These are phyloP conservation scores for Polygonum maritimum DNA, from an alignment of 148 eudicot genomes.

Conservation along the genomic window DNA sequence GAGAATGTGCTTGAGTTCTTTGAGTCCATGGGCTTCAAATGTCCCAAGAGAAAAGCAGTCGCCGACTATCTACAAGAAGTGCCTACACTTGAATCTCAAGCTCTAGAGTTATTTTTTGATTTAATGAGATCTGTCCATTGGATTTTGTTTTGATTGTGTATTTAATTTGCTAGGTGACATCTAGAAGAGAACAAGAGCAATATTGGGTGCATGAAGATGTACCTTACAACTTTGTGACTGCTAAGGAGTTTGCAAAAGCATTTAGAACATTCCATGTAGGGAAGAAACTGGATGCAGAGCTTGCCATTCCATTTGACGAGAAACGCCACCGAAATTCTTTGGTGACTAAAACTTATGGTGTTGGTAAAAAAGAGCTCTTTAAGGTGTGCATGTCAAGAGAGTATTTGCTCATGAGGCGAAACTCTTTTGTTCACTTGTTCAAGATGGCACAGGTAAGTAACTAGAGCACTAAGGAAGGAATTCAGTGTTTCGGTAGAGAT, in stretches of 20 bases:
- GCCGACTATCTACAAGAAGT: conserved; percentile 19
- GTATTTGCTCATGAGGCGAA: conserved; percentile 31
- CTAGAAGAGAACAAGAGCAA: conserved; percentile 37
- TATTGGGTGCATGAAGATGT: conserved; percentile 21
- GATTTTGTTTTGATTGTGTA: not conserved
- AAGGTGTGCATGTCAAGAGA: conserved; percentile 30
- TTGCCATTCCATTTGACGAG: conserved; percentile 29
- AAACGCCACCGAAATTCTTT: conserved; percentile 31
- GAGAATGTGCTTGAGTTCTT: conserved; percentile 78
- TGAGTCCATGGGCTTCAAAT: conserved; percentile 10
- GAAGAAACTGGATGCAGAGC: conserved; percentile 20
- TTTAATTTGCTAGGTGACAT: conserved; percentile 23
- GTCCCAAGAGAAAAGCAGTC: conserved; percentile 15
- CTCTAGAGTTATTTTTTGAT: not conserved
- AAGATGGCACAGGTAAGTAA: conserved; percentile 19
- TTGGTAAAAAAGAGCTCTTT: conserved; percentile 23
- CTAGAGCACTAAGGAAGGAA: not conserved
- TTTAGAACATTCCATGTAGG: conserved; percentile 19
- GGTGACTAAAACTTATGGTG: conserved; percentile 19
- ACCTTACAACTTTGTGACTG: conserved; percentile 9
- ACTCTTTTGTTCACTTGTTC: conserved; percentile 30
- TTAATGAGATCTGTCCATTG: not conserved
- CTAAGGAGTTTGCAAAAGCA: conserved; percentile 8
- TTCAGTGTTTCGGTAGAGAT: not conserved
- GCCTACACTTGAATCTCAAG: not conserved